Evolutionary conservation across 805 yeast species (phyloP).

Genomic region (Lipomyces starkeyi): DNA sequence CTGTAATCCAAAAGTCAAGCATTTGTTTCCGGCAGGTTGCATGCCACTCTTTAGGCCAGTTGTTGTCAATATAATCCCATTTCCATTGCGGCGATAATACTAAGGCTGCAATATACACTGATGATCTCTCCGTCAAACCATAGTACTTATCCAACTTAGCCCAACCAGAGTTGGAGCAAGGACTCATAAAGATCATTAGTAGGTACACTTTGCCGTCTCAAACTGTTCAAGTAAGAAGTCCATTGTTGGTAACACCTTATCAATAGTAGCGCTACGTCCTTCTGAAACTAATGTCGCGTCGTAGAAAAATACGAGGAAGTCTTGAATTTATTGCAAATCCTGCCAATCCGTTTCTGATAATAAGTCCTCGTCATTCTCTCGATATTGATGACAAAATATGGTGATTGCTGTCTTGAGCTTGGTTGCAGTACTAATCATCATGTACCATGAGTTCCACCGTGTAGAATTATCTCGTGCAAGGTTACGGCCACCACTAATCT

Average conservation of each 20-base stretch:
- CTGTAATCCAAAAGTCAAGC: neutral
- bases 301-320: neutral
- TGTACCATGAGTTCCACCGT: too few species aligned
- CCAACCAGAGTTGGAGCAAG: slow-evolving; percentile 6
- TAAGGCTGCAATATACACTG: slow-evolving; percentile 5
- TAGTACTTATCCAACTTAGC: slow-evolving; percentile 11
- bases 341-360: too few species aligned
- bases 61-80: slow-evolving; percentile 12
- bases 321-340: too few species aligned
- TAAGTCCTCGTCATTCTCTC: too few species aligned
- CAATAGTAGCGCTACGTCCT: neutral
- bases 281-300: neutral
- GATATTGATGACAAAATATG: too few species aligned
- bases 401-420: too few species aligned
- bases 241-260: neutral
- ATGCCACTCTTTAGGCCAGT: neutral
- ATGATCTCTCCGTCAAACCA: slow-evolving; percentile 7
- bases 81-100: neutral
- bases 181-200: neutral
- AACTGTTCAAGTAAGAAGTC: neutral
- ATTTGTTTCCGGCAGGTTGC: neutral
- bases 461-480: too few species aligned
- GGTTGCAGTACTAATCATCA: too few species aligned
- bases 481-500: too few species aligned
- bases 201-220: too few species aligned